phyloP scores from a whole-genome alignment of 768 basidiomycete genomes.

The Pleurotus cornucopiae region DNA sequence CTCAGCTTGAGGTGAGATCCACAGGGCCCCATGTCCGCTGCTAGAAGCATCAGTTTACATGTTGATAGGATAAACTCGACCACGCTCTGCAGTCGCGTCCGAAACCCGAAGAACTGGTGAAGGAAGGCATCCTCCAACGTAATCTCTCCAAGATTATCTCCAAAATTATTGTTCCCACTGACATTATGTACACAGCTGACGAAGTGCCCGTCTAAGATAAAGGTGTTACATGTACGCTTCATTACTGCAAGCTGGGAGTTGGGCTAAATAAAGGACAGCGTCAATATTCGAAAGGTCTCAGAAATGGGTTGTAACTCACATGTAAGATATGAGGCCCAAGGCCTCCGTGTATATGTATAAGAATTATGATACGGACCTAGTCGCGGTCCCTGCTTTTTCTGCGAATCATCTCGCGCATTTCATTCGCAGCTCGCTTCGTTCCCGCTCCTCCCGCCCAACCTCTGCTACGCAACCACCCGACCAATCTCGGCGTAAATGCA shows the following conservation, averaged over 20 bases:
- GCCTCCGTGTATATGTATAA: not conserved
- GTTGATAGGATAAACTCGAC: conserved; percentile 55
- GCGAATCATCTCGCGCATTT: conserved; percentile 43
- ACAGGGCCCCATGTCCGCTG: too few relatives aligned
- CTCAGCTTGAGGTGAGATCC: conserved; percentile 54
- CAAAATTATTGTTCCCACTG: not conserved
- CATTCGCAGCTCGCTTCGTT: conserved; percentile 55
- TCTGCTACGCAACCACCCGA: conserved; percentile 72
- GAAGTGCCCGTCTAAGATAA: conserved; percentile 16
- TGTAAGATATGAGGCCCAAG: not conserved
- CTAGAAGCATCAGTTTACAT: not conserved
- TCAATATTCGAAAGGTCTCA: not conserved
- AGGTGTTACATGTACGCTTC: too few relatives aligned
- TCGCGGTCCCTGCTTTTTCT: conserved; percentile 22
- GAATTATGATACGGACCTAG: not conserved
- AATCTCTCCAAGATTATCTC: conserved; percentile 4
- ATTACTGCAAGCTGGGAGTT: not conserved
- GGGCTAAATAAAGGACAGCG: not conserved
- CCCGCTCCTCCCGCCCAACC: conserved; percentile 84
- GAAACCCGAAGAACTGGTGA: conserved; percentile 57
- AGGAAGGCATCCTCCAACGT: conserved; percentile 55
- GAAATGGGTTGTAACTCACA: not conserved
- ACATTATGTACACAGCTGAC: conserved; percentile 14
- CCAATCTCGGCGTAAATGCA: conserved; percentile 79
- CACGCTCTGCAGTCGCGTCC: conserved; percentile 56